Percentiles rank a stretch among this genome's conserved stretches.
These are phyloP conservation scores for Didymella sp. DNA, from an alignment of 2,329 filamentous ascomycete species.

Conservation along the genomic window DNA sequence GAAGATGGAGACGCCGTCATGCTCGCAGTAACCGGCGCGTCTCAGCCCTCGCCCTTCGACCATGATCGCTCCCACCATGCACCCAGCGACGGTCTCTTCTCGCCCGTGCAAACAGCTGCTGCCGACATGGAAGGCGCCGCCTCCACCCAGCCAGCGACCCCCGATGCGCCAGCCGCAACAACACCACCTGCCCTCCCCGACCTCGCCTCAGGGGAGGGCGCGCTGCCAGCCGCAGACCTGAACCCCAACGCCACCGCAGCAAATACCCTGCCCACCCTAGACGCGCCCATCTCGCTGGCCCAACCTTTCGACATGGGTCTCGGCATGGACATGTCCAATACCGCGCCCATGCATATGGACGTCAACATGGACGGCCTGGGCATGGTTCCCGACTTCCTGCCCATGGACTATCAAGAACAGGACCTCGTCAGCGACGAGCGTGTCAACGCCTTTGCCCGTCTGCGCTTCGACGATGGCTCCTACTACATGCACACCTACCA, in stretches of 20 bases:
- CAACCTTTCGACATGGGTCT: constrained; percentile 22
- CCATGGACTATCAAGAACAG: constrained; percentile 19
- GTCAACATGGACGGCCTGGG: constrained; percentile 22
- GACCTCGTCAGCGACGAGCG: constrained; percentile 37
- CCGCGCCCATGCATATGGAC: constrained; percentile 23
- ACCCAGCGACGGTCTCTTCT: constrained; percentile 25
- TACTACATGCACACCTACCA: constrained; percentile 81
- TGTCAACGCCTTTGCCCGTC: constrained; percentile 68
- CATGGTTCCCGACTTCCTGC: constrained; percentile 14
- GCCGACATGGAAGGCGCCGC: constrained; percentile 42
- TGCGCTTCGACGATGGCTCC: constrained; percentile 76
- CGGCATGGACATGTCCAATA: constrained; percentile 18
- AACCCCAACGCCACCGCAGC: constrained; percentile 7
- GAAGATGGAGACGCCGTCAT: constrained; percentile 44
- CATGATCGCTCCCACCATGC: constrained; percentile 37
- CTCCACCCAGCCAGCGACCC: constrained; percentile 28
- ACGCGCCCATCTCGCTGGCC: constrained; percentile 32
- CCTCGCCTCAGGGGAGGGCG: constrained; percentile 7
- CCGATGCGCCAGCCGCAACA: constrained; percentile 27
- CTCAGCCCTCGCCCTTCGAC: constrained; percentile 24
- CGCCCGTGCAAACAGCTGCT: constrained; percentile 28
- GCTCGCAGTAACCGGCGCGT: constrained; percentile 37
- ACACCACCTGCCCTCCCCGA: constrained; percentile 18
- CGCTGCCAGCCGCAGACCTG: constrained; percentile 16
- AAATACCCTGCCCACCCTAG: constrained; percentile 27